A percentile compares a stretch with the other conserved stretches of the same genome.
phyloP scores from a whole-genome alignment of 164 flowering plant genomes.

The Pachysandra terminalis region DNA sequence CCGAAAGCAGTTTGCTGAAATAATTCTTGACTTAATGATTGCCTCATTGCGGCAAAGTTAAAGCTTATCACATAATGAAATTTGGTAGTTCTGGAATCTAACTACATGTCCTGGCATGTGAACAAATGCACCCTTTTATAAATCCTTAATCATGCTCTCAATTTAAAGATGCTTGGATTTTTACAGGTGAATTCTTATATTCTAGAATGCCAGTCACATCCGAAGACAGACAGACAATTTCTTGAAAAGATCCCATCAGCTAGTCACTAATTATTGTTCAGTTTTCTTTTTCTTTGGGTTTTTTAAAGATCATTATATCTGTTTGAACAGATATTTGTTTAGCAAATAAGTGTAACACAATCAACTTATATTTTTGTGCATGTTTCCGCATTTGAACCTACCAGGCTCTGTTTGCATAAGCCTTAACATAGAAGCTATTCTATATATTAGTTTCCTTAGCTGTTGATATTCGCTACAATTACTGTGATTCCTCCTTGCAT shows the following conservation, averaged over 20 bases:
- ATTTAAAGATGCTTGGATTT: constrained; percentile 94
- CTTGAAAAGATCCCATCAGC: too few species aligned
- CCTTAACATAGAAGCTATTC: too few species aligned
- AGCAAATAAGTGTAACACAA: too few species aligned
- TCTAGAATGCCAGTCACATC: not conserved
- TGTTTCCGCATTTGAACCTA: too few species aligned
- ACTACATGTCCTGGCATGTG: constrained; percentile 13
- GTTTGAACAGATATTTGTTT: too few species aligned
- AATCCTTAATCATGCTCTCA: constrained; percentile 63
- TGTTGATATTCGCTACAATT: too few species aligned
- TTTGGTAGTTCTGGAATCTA: not conserved
- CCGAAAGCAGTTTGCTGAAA: not conserved
- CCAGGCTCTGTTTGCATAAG: too few species aligned
- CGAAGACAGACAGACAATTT: not conserved
- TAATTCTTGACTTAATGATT: not conserved
- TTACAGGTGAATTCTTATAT: constrained; percentile 53
- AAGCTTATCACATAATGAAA: not conserved
- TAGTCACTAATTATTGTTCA: too few species aligned
- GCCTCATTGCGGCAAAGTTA: not conserved
- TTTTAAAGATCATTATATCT: too few species aligned
- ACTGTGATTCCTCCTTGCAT: constrained; percentile 38
- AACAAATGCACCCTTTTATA: constrained; percentile 88
- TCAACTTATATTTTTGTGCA: too few species aligned
- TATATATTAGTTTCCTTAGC: too few species aligned
- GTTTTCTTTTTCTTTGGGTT: not conserved